phyloP scores from a whole-genome alignment of 768 basidiomycete genomes.

The Rhizopogon vinicolor region DNA sequence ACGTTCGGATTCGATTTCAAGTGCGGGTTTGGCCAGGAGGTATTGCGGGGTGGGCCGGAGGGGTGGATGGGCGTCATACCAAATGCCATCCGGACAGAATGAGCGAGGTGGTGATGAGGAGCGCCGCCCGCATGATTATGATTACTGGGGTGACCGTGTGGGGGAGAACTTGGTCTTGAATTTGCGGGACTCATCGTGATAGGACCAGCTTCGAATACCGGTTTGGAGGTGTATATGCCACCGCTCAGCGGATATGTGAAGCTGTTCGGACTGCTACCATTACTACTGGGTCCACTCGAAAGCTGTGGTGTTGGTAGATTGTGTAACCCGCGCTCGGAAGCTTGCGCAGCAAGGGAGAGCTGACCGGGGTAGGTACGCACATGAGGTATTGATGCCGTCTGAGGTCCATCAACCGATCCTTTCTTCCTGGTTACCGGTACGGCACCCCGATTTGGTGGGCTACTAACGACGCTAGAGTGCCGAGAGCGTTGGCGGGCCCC shows the following conservation, averaged over 20 bases:
- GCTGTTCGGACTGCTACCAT: slow-evolving; percentile 58
- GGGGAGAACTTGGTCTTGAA: slow-evolving; percentile 61
- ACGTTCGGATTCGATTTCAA: slow-evolving; percentile 8
- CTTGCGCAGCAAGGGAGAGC: slow-evolving; percentile 22
- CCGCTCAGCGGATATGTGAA: slow-evolving; percentile 34
- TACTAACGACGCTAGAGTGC: slow-evolving; percentile 30
- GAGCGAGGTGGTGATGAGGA: slow-evolving; percentile 66
- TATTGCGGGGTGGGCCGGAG: slow-evolving; percentile 29
- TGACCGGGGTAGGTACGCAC: slow-evolving; percentile 30
- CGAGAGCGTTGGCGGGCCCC: slow-evolving; percentile 21
- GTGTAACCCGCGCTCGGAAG: slow-evolving; percentile 15
- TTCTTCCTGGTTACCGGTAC: slow-evolving; percentile 21
- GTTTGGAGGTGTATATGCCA: slow-evolving; percentile 11
- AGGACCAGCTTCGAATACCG: slow-evolving; percentile 17
- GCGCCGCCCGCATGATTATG: slow-evolving; percentile 13
- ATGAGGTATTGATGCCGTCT: slow-evolving; percentile 22
- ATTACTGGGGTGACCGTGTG: slow-evolving; percentile 26
- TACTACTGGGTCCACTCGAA: slow-evolving; percentile 62
- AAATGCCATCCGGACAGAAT: slow-evolving; percentile 83
- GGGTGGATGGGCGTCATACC: slow-evolving; percentile 83
- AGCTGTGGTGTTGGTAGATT: slow-evolving; percentile 55
- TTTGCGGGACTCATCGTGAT: slow-evolving; percentile 43
- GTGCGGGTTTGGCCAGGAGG: slow-evolving; percentile 32
- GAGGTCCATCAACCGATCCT: slow-evolving; percentile 27
- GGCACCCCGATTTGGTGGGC: slow-evolving; percentile 31